phyloP scores from a whole-genome alignment of 768 basidiomycete genomes.

The Boletus subcaerulescens region DNA sequence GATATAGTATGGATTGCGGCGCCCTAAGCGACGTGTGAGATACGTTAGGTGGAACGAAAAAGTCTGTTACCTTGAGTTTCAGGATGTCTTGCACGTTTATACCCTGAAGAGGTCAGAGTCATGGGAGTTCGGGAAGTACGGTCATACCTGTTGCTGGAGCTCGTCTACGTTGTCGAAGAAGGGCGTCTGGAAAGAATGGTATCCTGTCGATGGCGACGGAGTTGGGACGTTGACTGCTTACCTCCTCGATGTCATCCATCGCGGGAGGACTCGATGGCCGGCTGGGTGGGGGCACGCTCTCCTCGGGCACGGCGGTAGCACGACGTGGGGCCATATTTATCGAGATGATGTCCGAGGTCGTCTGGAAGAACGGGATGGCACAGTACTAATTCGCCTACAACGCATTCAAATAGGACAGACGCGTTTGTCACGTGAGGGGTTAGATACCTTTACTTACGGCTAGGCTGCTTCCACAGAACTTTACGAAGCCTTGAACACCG shows the following conservation, averaged over 20 bases:
- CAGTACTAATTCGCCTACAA: background rate
- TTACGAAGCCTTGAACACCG: background rate
- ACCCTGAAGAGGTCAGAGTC: conserved; percentile 48
- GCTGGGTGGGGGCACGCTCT: conserved; percentile 27
- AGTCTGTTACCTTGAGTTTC: conserved; percentile 72
- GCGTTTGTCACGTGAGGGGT: conserved; percentile 20
- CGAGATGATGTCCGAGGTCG: background rate
- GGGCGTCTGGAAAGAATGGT: conserved; percentile 37
- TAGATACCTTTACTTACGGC: no score
- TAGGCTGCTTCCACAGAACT: background rate
- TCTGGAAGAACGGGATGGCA: background rate
- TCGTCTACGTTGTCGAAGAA: conserved; percentile 83
- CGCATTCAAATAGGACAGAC: conserved; percentile 13
- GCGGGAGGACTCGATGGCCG: conserved; percentile 22
- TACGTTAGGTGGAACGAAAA: background rate
- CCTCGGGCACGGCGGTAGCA: conserved; percentile 23
- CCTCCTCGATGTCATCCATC: conserved; percentile 43
- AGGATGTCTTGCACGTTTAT: conserved; percentile 94
- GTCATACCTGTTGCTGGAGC: conserved; percentile 71
- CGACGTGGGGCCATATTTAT: conserved; percentile 31
- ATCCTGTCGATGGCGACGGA: background rate
- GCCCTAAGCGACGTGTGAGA: conserved; percentile 39
- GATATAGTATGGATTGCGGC: conserved; percentile 83
- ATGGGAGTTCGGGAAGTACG: conserved; percentile 4
- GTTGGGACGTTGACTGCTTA: conserved; percentile 7